Percentiles rank a stretch among this genome's conserved stretches.
Evolutionary conservation across 176 grass and related monocot species (phyloP).

Genomic region (Musa beccarii): DNA sequence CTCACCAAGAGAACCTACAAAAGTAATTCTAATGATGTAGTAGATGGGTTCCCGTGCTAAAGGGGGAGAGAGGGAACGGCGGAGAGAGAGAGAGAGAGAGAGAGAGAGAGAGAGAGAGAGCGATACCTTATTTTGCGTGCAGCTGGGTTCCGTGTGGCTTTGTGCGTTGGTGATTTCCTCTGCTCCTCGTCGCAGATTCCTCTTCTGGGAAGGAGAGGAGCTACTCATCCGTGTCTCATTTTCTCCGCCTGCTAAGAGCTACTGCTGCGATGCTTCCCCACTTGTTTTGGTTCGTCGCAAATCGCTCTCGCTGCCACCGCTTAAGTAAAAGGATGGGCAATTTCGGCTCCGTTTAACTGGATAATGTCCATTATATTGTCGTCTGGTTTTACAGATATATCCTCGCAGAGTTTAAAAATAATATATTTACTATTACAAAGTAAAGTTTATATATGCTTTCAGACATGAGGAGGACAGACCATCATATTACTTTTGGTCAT

Average conservation of each 20-base stretch:
- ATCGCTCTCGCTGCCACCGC: background rate
- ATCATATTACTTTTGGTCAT: too few species aligned
- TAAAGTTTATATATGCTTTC: too few species aligned
- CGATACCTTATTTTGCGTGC: background rate
- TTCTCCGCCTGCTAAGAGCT: background rate
- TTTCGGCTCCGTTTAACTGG: background rate
- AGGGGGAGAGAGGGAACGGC: background rate
- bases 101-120: background rate
- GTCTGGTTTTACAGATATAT: too few species aligned
- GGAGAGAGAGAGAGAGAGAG: background rate
- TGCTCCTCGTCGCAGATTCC: background rate
- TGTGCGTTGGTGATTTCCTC: constrained; percentile 3
- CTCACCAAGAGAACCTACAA: too few species aligned
- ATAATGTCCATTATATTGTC: too few species aligned
- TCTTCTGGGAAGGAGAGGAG: background rate
- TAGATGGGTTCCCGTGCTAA: background rate
- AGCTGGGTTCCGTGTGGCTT: constrained; percentile 2
- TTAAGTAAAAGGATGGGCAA: background rate
- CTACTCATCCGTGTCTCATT: background rate
- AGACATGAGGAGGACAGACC: too few species aligned
- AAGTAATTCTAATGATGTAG: too few species aligned
- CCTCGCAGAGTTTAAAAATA: too few species aligned
- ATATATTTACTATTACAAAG: too few species aligned
- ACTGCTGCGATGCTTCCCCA: background rate
- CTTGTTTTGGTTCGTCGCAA: background rate